Evolutionary conservation across 345 rosid species (phyloP).

Genomic region (Populus davidiana): DNA sequence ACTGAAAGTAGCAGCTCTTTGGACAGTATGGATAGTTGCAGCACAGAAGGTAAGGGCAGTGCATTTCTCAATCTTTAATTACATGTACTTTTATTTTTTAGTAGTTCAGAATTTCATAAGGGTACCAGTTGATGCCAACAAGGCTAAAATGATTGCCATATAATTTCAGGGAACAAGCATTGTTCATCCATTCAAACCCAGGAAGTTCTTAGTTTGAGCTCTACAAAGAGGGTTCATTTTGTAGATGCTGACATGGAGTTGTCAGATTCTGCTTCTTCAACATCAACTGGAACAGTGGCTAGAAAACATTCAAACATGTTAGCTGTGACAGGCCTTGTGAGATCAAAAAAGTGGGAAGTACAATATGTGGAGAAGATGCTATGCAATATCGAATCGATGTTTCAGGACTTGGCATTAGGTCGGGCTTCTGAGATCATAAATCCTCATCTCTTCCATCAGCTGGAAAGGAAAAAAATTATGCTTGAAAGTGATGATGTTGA

Average conservation of each 20-base stretch:
- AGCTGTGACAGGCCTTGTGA: conserved; percentile 16
- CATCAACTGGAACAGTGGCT: conserved; percentile 32
- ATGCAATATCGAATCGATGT: conserved; percentile 54
- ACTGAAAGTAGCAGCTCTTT: conserved; percentile 63
- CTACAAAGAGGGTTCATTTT: conserved; percentile 32
- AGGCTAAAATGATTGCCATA: conserved; percentile 10
- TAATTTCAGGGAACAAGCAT: conserved; percentile 49
- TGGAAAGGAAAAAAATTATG: conserved; percentile 49
- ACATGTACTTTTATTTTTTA: neutral
- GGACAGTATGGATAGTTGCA: conserved; percentile 50
- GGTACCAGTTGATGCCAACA: neutral
- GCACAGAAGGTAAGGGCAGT: conserved; percentile 42
- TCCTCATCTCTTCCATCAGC: conserved; percentile 59
- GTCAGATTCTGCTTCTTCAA: conserved; percentile 70
- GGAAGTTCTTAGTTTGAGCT: conserved; percentile 41
- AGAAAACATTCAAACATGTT: conserved; percentile 21
- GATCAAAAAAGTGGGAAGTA: conserved; percentile 51
- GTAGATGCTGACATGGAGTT: conserved; percentile 52
- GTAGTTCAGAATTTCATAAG: neutral
- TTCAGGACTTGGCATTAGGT: conserved; percentile 61
- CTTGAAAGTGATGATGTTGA: conserved; percentile 19
- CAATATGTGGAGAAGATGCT: conserved; percentile 64
- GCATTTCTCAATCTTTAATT: neutral
- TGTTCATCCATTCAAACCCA: conserved; percentile 51
- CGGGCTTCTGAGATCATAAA: conserved; percentile 41